Conservation (phyloP, 2,329 filamentous ascomycete genomes). For the Ambrosiella beaveri region DNA sequence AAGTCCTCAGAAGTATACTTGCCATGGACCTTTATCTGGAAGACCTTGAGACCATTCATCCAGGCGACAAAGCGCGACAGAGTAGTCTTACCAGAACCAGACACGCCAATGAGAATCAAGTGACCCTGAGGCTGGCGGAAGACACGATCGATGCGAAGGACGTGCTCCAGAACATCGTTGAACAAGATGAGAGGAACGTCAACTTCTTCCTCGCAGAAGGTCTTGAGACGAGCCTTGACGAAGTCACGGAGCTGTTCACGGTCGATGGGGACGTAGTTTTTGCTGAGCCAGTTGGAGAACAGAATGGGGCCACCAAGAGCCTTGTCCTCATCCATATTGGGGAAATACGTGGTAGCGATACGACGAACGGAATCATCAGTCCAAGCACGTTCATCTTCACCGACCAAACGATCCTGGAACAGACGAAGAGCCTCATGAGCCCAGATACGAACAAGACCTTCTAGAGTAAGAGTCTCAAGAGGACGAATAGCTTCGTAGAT, state of each 20-base stretch:
- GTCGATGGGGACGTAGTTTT: constrained; percentile 94
- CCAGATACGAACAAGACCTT: constrained; percentile 93
- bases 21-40: constrained; percentile 99
- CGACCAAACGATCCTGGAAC: constrained; percentile 93
- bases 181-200: constrained; percentile 98
- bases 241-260: constrained; percentile 91
- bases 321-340: constrained; percentile 78
- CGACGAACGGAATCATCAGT: constrained; percentile 74
- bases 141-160: constrained; percentile 92
- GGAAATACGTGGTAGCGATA: constrained; percentile 83
- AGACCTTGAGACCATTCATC: constrained; percentile 99
- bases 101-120: constrained; percentile 95
- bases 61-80: constrained; percentile 95
- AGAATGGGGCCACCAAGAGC: constrained; percentile 85
- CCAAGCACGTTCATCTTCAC: constrained; percentile 87
- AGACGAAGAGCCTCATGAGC: constrained; percentile 89
- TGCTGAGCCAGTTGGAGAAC: constrained; percentile 98
- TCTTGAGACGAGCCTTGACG: constrained; percentile 89
- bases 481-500: constrained; percentile 94
- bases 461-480: constrained; percentile 69
- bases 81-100: constrained; percentile 95
- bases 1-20: constrained; percentile 98
- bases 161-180: constrained; percentile 96
- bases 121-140: constrained; percentile 97
- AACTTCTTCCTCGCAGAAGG: constrained; percentile 98